Evolutionary conservation across 345 rosid genomes (phyloP).

Genomic region (Aquilaria malaccensis): DNA sequence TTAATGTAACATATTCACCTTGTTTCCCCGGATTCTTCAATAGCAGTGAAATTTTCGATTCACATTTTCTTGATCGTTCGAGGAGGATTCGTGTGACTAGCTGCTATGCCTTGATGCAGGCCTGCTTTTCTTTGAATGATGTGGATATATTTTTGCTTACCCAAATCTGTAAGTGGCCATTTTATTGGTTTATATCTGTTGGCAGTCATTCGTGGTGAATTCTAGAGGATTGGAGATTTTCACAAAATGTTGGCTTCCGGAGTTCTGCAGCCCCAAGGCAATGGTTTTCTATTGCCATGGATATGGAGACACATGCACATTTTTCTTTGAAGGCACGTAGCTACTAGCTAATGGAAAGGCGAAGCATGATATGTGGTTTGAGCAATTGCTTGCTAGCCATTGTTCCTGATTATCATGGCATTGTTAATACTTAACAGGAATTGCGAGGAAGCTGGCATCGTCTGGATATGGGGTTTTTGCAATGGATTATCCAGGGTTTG

Average conservation of each 20-base stretch:
- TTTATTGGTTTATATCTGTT: slow-evolving; percentile 8
- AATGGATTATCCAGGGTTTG: slow-evolving; percentile 96
- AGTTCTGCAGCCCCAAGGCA: slow-evolving; percentile 51
- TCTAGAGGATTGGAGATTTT: slow-evolving; percentile 88
- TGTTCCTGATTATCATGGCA: slow-evolving; percentile 9
- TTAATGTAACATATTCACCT: no score
- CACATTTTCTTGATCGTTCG: neutral
- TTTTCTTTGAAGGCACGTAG: slow-evolving; percentile 83
- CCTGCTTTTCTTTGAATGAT: no score
- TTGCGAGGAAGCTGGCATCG: slow-evolving; percentile 78
- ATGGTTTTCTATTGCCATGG: slow-evolving; percentile 87
- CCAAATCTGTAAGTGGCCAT: neutral
- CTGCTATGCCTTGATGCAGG: no score
- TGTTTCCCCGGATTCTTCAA: no score
- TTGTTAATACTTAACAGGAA: slow-evolving; percentile 37
- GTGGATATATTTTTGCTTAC: neutral
- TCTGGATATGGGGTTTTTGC: slow-evolving; percentile 86
- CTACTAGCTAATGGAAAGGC: slow-evolving; percentile 7
- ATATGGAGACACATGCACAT: slow-evolving; percentile 96
- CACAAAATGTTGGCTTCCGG: slow-evolving; percentile 85
- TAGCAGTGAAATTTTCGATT: neutral
- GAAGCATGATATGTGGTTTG: slow-evolving; percentile 11
- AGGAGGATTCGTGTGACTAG: no score
- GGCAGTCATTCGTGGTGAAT: slow-evolving; percentile 67
- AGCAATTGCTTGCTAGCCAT: slow-evolving; percentile 5